Evolutionary conservation across 1,139 yeast genomes (phyloP).

Genomic region (Yamadazyma songkhlaensis): DNA sequence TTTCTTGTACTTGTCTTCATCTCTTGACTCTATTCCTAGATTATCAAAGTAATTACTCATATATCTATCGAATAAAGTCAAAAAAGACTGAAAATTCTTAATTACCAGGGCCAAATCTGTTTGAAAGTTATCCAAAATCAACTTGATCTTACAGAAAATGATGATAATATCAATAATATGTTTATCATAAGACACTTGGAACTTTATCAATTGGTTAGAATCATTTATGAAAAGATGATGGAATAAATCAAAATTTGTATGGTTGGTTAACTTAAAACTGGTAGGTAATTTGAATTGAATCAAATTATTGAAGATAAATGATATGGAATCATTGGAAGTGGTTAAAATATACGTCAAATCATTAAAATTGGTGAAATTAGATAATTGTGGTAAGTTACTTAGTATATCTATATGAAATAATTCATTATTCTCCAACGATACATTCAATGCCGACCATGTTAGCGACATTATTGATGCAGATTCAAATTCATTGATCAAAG

Average conservation of each 20-base stretch:
- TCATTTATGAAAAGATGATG: slow-evolving; percentile 28
- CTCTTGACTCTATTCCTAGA: slow-evolving; percentile 8
- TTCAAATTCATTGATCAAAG: slow-evolving; percentile 24
- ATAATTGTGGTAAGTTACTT: slow-evolving; percentile 25
- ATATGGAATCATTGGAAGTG: slow-evolving; percentile 6
- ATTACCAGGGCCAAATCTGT: slow-evolving; percentile 36
- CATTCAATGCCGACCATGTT: neutral
- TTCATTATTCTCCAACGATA: slow-evolving; percentile 6
- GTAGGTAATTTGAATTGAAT: slow-evolving; percentile 18
- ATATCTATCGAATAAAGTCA: slow-evolving; percentile 37
- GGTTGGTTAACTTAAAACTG: slow-evolving; percentile 14
- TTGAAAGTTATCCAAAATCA: slow-evolving; percentile 29
- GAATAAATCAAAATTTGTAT: slow-evolving; percentile 22
- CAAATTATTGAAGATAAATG: slow-evolving; percentile 27
- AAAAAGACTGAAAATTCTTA: slow-evolving; percentile 40
- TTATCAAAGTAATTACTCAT: slow-evolving; percentile 29
- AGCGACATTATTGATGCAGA: slow-evolving; percentile 7
- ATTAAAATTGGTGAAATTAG: slow-evolving; percentile 10
- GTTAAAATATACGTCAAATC: slow-evolving; percentile 11
- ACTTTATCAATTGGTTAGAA: slow-evolving; percentile 7
- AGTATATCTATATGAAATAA: slow-evolving; percentile 26
- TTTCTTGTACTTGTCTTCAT: neutral
- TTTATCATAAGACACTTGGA: slow-evolving; percentile 11
- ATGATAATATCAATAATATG: slow-evolving; percentile 21
- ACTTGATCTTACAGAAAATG: slow-evolving; percentile 29